Base-by-base conservation (phyloP, 495 filamentous ascomycete genomes). In the Geopyxis carbonaria region DNA sequence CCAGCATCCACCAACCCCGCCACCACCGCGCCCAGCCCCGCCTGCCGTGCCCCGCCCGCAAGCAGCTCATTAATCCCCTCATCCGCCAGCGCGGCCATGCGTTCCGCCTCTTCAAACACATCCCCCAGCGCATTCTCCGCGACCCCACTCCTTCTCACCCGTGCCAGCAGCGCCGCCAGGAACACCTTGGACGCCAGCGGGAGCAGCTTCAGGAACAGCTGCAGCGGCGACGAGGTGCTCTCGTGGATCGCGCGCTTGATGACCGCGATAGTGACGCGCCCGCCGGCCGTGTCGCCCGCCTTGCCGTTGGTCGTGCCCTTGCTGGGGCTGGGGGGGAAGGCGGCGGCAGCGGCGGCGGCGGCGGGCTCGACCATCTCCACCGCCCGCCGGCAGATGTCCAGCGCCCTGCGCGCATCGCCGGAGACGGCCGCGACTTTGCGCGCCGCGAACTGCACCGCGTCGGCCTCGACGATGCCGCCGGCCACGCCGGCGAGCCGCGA, bases 381-480 rank as follows among this genome's bases (percentile, higher is more conserved):
- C 1, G 91, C 91, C 34, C 91, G 73, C 1, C 91, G 71, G 55
- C 91, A 99, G 34, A 99, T 95, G 51, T 99, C 91, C 5, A 99
- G 64, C 2, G 86, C 87, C 18, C 91, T 73, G 20, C 91, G 67
- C 9, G 91, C 91, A 48, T 99, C 91, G 29, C 91, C 91, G 42
- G 76, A 85, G 21, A 99, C 91, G 9, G 89, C 87, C 0, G 91
- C 91, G 1, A 99, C 91, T 60, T 99, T 99, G 15, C 91, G 69
- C 36, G 79, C 82, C 4, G 91, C 91, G 53, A 99, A 99, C 60
- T 95, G 89, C 27, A 99, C 67, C 11, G 91, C 91, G 57, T 99
- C 91, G 8, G 81, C 59, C 25, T 94, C 83, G 14, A 95, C 87
- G 31, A 95, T 81, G 53, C 84, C 70, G 14, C 84, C 86, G 0